phyloP scores from a whole-genome alignment of 1,284 basidiomycete genomes.

The Sporisorium scitamineum region DNA sequence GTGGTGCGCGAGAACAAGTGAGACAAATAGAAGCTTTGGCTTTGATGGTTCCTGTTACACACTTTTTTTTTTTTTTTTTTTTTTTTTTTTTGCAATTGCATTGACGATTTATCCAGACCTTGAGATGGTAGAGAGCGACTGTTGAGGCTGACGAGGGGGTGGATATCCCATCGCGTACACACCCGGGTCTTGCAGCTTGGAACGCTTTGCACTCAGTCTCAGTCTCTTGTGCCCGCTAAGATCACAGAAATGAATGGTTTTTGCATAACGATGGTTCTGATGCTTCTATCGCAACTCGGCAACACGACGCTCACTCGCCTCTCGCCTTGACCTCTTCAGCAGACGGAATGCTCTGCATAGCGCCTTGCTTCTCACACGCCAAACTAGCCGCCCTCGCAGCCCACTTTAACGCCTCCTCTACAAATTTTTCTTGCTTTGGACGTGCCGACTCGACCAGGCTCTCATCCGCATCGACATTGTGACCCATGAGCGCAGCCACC shows the following conservation, averaged over 20 bases:
- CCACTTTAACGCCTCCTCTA: constrained; percentile 38
- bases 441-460: constrained; percentile 9
- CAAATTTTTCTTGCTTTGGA: constrained; percentile 22
- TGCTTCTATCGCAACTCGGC: not conserved
- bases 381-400: constrained; percentile 60
- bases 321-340: constrained; percentile 51
- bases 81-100: constrained; percentile 33
- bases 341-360: constrained; percentile 65
- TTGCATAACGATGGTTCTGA: not conserved
- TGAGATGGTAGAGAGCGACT: not conserved
- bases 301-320: not conserved
- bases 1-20: constrained; percentile 60
- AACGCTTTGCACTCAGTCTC: not conserved
- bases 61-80: no score
- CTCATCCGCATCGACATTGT: constrained; percentile 30
- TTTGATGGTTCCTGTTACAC: not conserved
- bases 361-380: constrained; percentile 65
- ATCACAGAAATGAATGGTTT: not conserved
- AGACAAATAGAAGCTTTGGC: not conserved
- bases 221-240: no score
- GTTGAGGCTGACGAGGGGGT: not conserved
- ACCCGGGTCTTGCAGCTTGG: no score
- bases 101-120: not conserved
- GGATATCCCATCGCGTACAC: no score
- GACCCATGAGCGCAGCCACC: constrained; percentile 56